Conservation (phyloP, 2,329 filamentous ascomycete species). For the Fusarium transvaalense region DNA sequence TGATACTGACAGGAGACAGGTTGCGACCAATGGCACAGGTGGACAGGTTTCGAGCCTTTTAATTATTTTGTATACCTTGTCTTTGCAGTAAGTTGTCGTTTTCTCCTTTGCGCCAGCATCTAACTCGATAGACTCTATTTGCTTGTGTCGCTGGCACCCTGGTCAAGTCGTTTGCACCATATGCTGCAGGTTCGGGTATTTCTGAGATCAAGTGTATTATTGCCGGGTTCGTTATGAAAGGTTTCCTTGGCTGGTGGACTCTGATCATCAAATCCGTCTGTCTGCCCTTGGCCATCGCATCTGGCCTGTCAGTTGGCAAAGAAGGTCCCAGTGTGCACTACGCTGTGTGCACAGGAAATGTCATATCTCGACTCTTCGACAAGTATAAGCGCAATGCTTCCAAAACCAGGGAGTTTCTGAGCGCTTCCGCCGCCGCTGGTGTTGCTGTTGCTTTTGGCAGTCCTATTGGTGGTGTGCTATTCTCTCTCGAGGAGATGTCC, state of each 20-base stretch:
- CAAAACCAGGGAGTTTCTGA: constrained; percentile 95
- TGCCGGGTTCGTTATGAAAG: constrained; percentile 99
- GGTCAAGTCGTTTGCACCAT: constrained; percentile 92
- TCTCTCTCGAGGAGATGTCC: constrained; percentile 98
- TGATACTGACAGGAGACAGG: constrained; percentile 60
- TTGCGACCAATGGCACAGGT: constrained; percentile 88
- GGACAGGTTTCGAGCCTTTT: constrained; percentile 81
- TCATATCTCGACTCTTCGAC: constrained; percentile 91
- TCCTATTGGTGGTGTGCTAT: constrained; percentile 95
- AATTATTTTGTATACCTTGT: constrained; percentile 92
- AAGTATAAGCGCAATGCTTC: constrained; percentile 94
- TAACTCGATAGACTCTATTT: constrained; percentile 72
- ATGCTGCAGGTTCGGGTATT: constrained; percentile 95
- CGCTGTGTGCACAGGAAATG: constrained; percentile 96
- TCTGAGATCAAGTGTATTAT: constrained; percentile 99
- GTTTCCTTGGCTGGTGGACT: constrained; percentile 92
- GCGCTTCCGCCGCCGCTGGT: constrained; percentile 92
- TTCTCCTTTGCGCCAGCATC: neutral
- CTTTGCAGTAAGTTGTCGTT: constrained; percentile 73
- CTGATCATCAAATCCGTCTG: constrained; percentile 94
- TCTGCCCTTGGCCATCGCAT: constrained; percentile 91
- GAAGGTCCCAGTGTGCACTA: constrained; percentile 99
- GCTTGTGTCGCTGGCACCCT: constrained; percentile 84
- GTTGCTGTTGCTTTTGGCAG: constrained; percentile 97
- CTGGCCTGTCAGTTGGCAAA: constrained; percentile 93